A percentile compares a stretch with the other conserved stretches of the same genome.
Conservation (phyloP, 192 early-diverging fungal genomes). For the Powellomyces hirtus region DNA sequence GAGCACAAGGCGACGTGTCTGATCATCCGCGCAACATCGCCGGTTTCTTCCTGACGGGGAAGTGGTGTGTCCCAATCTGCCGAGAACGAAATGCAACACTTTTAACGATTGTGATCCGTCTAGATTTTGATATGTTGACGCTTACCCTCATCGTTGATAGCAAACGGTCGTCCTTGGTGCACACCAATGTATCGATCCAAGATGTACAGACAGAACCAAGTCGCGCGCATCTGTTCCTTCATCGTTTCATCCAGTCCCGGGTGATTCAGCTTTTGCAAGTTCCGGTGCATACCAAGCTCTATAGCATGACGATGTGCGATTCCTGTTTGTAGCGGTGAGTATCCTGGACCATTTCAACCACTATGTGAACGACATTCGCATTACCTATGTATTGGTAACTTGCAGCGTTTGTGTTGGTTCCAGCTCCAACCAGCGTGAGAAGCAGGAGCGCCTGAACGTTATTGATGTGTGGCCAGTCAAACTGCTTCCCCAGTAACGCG, state of each 20-base stretch:
- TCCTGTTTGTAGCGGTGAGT: slow-evolving; percentile 7
- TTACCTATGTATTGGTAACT: slow-evolving; percentile 49
- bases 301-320: slow-evolving; percentile 50
- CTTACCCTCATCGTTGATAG: slow-evolving; percentile 49
- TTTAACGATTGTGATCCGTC: background rate
- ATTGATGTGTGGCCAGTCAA: slow-evolving; percentile 53
- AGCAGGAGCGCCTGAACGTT: slow-evolving; percentile 47
- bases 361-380: too few species aligned
- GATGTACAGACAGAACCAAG: slow-evolving; percentile 52
- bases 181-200: slow-evolving; percentile 47
- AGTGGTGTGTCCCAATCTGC: slow-evolving; percentile 53
- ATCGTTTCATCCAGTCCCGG: slow-evolving; percentile 31
- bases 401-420: slow-evolving; percentile 42
- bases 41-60: slow-evolving; percentile 22
- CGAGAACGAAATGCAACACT: background rate
- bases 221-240: slow-evolving; percentile 45
- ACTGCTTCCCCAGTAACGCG: slow-evolving; percentile 41
- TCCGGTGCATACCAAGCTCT: slow-evolving; percentile 51
- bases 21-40: slow-evolving; percentile 30
- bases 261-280: slow-evolving; percentile 45
- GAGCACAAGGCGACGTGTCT: slow-evolving; percentile 47
- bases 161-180: slow-evolving; percentile 47
- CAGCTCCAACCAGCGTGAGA: slow-evolving; percentile 41
- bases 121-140: background rate
- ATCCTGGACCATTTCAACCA: background rate